phyloP scores from a whole-genome alignment of 106 monocot genomes.

The Dendrobium nobile region DNA sequence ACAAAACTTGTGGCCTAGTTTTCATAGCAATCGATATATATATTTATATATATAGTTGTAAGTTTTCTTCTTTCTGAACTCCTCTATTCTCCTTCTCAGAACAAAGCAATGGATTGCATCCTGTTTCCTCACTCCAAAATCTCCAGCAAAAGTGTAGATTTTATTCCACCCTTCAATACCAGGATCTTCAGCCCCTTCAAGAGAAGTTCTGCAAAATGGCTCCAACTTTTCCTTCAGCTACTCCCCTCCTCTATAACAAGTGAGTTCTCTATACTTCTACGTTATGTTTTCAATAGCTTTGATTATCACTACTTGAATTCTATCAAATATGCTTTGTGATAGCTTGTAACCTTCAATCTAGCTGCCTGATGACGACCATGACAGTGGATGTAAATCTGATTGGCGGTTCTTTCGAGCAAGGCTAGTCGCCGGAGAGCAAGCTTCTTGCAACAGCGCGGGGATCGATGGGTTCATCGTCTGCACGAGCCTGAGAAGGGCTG shows the following conservation, averaged over 20 bases:
- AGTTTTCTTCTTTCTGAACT: neutral
- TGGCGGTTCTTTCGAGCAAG: slow-evolving; percentile 87
- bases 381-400: slow-evolving; percentile 33
- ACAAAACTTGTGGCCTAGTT: neutral
- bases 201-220: neutral
- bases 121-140: slow-evolving; percentile 56
- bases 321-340: neutral
- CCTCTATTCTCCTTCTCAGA: neutral
- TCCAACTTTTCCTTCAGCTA: neutral
- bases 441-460: slow-evolving; percentile 6
- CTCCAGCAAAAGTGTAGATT: slow-evolving; percentile 32
- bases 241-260: slow-evolving; percentile 12
- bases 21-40: too few relatives aligned
- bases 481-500: slow-evolving; percentile 77
- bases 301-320: neutral
- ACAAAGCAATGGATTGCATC: slow-evolving; percentile 52
- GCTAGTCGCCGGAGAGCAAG: slow-evolving; percentile 54
- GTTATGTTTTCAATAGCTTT: too few relatives aligned
- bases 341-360: slow-evolving; percentile 35
- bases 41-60: neutral
- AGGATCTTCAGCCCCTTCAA: neutral
- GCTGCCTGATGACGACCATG: slow-evolving; percentile 12
- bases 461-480: slow-evolving; percentile 73
- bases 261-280: slow-evolving; percentile 11
- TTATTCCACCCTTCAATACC: slow-evolving; percentile 20